These are phyloP conservation scores for Diutina neorugosa DNA, from an alignment of 1,139 yeast genomes.

Conservation along the genomic window DNA sequence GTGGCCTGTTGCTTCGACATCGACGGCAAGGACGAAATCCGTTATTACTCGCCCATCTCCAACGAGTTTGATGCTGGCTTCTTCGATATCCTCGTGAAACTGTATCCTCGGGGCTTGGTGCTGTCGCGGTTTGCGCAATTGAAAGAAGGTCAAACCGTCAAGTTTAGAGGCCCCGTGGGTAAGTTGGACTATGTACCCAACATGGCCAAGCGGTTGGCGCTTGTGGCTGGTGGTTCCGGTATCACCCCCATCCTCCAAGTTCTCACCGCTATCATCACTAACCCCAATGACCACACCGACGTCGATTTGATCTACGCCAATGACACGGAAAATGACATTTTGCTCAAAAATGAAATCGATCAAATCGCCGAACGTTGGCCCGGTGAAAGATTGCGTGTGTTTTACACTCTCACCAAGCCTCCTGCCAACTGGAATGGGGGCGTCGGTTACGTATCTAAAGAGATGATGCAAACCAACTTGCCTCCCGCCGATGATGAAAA, in stretches of 20 bases:
- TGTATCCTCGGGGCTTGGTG: conserved; percentile 57
- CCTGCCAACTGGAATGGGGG: conserved; percentile 42
- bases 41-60: conserved; percentile 68
- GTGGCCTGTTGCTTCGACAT: conserved; percentile 47
- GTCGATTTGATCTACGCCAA: conserved; percentile 69
- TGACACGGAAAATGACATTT: conserved; percentile 65
- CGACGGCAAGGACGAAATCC: conserved; percentile 48
- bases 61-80: conserved; percentile 59
- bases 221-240: conserved; percentile 87
- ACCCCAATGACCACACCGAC: conserved; percentile 58
- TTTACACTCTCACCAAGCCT: conserved; percentile 30
- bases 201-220: conserved; percentile 47
- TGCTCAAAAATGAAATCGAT: conserved; percentile 60
- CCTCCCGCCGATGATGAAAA: conserved; percentile 37
- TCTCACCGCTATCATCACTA: conserved; percentile 61
- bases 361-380: conserved; percentile 54
- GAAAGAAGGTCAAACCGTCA: conserved; percentile 51
- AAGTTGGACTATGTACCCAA: conserved; percentile 49
- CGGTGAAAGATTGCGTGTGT: conserved; percentile 32
- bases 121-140: conserved; percentile 53
- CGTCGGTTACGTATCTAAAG: conserved; percentile 47
- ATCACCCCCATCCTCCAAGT: conserved; percentile 72
- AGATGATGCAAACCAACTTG: conserved; percentile 38
- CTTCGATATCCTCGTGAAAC: conserved; percentile 63
- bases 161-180: conserved; percentile 72